Percentiles rank a stretch among this genome's conserved stretches.
Evolutionary conservation across 352 stramenopile genomes (phyloP).

Genomic region (Globisporangium uncinulatum): DNA sequence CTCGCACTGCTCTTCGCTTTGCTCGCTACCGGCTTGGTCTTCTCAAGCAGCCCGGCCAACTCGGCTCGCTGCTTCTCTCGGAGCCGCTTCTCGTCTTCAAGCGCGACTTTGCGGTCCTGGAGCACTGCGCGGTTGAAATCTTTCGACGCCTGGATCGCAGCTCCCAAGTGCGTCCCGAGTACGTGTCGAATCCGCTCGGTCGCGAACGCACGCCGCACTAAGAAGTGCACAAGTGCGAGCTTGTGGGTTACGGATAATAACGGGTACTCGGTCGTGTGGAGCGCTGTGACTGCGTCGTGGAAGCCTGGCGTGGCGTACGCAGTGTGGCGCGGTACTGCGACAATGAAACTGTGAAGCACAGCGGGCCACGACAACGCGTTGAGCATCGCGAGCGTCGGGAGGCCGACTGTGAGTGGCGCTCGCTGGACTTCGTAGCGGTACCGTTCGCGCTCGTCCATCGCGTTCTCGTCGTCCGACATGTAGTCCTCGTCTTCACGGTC

Average conservation of each 20-base stretch:
- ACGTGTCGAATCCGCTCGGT: conserved; percentile 66
- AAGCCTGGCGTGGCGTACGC: conserved; percentile 32
- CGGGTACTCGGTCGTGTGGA: conserved; percentile 52
- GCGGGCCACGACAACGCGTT: conserved; percentile 78
- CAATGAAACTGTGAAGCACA: conserved; percentile 59
- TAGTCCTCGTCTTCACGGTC: conserved; percentile 85
- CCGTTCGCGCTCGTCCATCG: conserved; percentile 74
- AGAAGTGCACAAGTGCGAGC: conserved; percentile 61
- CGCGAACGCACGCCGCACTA: conserved; percentile 46
- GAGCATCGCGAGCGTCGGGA: conserved; percentile 76
- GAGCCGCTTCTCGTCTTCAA: conserved; percentile 81
- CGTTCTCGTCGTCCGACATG: conserved; percentile 74
- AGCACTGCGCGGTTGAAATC: conserved; percentile 67
- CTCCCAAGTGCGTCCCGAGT: conserved; percentile 51
- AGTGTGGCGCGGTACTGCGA: conserved; percentile 65
- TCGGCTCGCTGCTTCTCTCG: conserved; percentile 70
- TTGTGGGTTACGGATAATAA: conserved; percentile 53
- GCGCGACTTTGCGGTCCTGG: conserved; percentile 50
- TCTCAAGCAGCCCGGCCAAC: conserved; percentile 37
- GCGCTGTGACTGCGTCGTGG: conserved; percentile 33
- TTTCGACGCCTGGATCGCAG: conserved; percentile 55
- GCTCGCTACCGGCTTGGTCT: conserved; percentile 35
- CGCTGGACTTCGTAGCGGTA: conserved; percentile 81
- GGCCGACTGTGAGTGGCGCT: conserved; percentile 67
- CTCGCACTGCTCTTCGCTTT: conserved; percentile 31